phyloP scores from a whole-genome alignment of 768 basidiomycete genomes.

The Favolaschia claudopus region DNA sequence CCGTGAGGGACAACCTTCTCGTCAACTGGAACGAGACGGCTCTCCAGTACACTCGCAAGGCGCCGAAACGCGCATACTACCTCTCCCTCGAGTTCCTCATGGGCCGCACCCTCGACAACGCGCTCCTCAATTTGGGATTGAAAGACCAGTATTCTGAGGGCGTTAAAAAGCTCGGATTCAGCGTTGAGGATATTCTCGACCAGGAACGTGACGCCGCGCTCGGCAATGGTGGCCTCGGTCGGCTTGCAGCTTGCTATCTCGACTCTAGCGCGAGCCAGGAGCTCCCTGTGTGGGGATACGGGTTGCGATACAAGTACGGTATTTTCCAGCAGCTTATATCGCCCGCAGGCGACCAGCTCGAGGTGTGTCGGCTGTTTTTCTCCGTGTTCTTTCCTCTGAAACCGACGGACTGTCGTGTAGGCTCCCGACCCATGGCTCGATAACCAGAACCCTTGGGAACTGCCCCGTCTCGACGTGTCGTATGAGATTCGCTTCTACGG shows the following conservation, averaged over 20 bases:
- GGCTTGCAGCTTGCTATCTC: slow-evolving; percentile 96
- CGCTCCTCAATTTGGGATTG: slow-evolving; percentile 77
- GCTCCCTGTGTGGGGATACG: slow-evolving; percentile 96
- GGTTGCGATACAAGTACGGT: slow-evolving; percentile 90
- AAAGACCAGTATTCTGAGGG: slow-evolving; percentile 78
- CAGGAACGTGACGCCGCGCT: slow-evolving; percentile 93
- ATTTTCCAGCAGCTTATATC: slow-evolving; percentile 96
- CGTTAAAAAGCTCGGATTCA: slow-evolving; percentile 84
- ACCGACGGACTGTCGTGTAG: slow-evolving; percentile 28
- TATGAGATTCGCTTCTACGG: slow-evolving; percentile 94
- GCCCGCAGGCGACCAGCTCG: slow-evolving; percentile 82
- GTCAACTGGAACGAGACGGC: slow-evolving; percentile 92
- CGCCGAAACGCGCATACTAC: slow-evolving; percentile 93
- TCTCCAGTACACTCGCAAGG: slow-evolving; percentile 77
- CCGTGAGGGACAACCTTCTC: slow-evolving; percentile 87
- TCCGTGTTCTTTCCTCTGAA: background rate
- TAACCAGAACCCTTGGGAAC: slow-evolving; percentile 88
- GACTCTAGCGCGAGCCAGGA: slow-evolving; percentile 83
- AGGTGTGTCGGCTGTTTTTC: slow-evolving; percentile 43
- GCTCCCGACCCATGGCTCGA: slow-evolving; percentile 95
- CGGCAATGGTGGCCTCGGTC: slow-evolving; percentile 95
- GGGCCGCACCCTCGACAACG: slow-evolving; percentile 80
- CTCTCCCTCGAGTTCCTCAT: slow-evolving; percentile 94
- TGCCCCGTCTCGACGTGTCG: slow-evolving; percentile 83
- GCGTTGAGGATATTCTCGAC: slow-evolving; percentile 85